phyloP scores from a whole-genome alignment of 2,329 filamentous ascomycete species.

The Mycosphaerella arachidis region DNA sequence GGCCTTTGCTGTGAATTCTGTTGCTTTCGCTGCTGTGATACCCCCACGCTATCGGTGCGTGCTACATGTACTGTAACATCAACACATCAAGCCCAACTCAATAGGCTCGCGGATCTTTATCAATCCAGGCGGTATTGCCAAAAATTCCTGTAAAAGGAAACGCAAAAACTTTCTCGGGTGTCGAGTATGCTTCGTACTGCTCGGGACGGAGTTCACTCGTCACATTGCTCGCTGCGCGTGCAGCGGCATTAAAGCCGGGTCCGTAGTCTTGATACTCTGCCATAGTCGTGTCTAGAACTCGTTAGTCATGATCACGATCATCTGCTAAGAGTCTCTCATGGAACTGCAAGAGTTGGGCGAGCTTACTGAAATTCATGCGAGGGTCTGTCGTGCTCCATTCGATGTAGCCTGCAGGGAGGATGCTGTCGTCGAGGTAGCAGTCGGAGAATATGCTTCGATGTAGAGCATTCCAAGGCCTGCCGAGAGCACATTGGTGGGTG shows the following conservation, averaged over 20 bases:
- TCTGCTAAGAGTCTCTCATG: background rate
- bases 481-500: slow-evolving; percentile 51
- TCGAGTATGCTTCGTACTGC: slow-evolving; percentile 38
- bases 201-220: slow-evolving; percentile 45
- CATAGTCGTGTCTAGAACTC: slow-evolving; percentile 46
- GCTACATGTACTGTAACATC: background rate
- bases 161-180: slow-evolving; percentile 45
- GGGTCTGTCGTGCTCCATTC: slow-evolving; percentile 46
- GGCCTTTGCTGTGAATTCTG: background rate
- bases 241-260: slow-evolving; percentile 52
- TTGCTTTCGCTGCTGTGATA: background rate
- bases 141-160: slow-evolving; percentile 40
- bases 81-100: background rate
- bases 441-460: slow-evolving; percentile 56
- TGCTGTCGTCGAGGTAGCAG: slow-evolving; percentile 52
- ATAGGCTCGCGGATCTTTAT: slow-evolving; percentile 26
- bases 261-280: slow-evolving; percentile 52
- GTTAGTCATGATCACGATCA: background rate
- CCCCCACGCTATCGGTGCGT: background rate
- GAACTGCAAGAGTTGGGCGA: too few relatives aligned
- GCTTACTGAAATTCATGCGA: slow-evolving; percentile 33
- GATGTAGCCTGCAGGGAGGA: slow-evolving; percentile 53
- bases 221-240: slow-evolving; percentile 36
- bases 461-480: slow-evolving; percentile 58
- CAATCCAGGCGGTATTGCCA: slow-evolving; percentile 49